These are phyloP conservation scores for Porphyra umbilicalis DNA, from an alignment of 31 red algal genomes.

Conservation along the genomic window DNA sequence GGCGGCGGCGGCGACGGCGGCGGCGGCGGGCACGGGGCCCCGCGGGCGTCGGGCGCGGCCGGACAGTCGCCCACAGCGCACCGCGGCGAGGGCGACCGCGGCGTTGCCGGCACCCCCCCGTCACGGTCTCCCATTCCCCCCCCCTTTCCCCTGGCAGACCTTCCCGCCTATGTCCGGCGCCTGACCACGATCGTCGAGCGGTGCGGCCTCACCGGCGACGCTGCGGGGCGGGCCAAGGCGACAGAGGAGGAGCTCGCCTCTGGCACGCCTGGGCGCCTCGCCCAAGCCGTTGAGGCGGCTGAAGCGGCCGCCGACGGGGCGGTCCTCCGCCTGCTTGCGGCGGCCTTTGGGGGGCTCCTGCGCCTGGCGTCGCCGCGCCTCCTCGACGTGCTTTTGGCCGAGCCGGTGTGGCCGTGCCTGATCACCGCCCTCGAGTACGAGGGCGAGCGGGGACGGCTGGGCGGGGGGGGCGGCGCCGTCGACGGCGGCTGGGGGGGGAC, in stretches of 20 bases:
- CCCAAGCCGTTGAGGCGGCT: not conserved
- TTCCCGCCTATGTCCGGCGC: not conserved
- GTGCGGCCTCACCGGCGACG: not conserved
- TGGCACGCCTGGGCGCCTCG: not conserved
- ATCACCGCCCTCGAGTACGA: not conserved
- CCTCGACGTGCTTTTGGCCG: not conserved
- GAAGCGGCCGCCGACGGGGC: not conserved
- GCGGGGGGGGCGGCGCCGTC: not conserved
- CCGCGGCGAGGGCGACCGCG: too few relatives aligned
- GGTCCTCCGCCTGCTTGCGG: not conserved
- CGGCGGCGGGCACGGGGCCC: not conserved
- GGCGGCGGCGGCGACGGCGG: not conserved
- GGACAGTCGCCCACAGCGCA: too few relatives aligned
- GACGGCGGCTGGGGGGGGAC: too few relatives aligned
- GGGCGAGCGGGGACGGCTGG: not conserved
- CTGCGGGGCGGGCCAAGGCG: not conserved
- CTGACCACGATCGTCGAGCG: not conserved
- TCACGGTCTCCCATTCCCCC: not conserved
- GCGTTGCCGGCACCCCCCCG: not conserved
- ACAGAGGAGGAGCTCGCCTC: not conserved
- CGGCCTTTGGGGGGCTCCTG: not conserved
- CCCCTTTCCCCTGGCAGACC: not conserved
- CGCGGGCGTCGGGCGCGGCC: not conserved
- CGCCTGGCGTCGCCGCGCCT: not conserved
- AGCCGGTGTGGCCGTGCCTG: not conserved